Percentiles rank a stretch among this genome's conserved stretches.
Conservation (phyloP, 2,329 filamentous ascomycete species). For the Nemania serpens region DNA sequence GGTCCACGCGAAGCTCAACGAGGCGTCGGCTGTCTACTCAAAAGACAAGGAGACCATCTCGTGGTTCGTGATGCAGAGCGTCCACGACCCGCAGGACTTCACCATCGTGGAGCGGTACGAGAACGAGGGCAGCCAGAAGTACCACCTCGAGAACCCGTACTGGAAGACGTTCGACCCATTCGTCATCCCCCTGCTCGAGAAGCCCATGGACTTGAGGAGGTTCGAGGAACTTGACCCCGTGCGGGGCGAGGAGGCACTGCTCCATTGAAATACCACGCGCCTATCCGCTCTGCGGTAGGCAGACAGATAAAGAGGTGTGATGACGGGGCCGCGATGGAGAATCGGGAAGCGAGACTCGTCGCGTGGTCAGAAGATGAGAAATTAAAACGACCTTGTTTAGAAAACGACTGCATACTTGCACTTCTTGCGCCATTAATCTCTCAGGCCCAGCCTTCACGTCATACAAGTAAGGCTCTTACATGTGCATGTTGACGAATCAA, state of each 20-base stretch:
- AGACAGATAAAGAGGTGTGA: background rate
- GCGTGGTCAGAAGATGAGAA: background rate
- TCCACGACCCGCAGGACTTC: conserved; percentile 69
- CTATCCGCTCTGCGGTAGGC: background rate
- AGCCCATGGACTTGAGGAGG: conserved; percentile 70
- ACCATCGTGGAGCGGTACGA: conserved; percentile 77
- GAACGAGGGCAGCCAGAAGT: conserved; percentile 66
- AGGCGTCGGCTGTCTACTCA: conserved; percentile 74
- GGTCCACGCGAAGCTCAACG: conserved; percentile 72
- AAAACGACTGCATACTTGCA: background rate
- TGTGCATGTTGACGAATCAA: background rate
- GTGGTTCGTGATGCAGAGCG: conserved; percentile 80
- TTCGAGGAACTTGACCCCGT: conserved; percentile 65
- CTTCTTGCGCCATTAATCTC: background rate
- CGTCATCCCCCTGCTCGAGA: conserved; percentile 69
- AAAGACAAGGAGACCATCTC: conserved; percentile 71
- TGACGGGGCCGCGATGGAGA: background rate
- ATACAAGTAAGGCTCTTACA: background rate
- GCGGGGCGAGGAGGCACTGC: conserved; percentile 34
- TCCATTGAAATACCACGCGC: conserved; percentile 24
- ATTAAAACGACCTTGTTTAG: background rate
- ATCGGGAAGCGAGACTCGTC: background rate
- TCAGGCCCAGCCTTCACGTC: background rate
- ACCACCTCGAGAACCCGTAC: conserved; percentile 71
- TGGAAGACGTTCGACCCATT: conserved; percentile 79